Evolutionary conservation across 257 asterid genomes (phyloP).

Genomic region (Paulownia fortunei): DNA sequence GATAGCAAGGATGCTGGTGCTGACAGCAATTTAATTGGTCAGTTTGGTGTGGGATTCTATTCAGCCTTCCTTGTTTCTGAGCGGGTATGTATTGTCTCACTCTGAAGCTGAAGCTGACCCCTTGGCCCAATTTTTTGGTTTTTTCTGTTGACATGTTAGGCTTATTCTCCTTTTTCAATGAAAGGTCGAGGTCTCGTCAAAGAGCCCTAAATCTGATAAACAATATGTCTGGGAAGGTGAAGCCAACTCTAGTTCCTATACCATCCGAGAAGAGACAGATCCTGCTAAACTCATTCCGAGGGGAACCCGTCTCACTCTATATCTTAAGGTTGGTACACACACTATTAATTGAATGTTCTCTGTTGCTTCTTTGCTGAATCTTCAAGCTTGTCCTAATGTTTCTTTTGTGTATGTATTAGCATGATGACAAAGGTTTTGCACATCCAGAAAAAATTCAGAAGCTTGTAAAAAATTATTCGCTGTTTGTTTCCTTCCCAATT

Average conservation of each 20-base stretch:
- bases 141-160: background rate
- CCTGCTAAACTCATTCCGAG: conserved; percentile 85
- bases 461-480: conserved; percentile 93
- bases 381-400: conserved; percentile 20
- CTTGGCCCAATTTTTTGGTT: background rate
- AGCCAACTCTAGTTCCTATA: conserved; percentile 88
- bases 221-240: conserved; percentile 99
- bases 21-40: conserved; percentile 98
- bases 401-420: conserved; percentile 52
- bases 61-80: conserved; percentile 96
- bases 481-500: conserved; percentile 95
- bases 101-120: conserved; percentile 25
- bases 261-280: conserved; percentile 91
- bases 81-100: conserved; percentile 52
- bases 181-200: conserved; percentile 97
- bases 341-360: background rate
- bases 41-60: conserved; percentile 99
- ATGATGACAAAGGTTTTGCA: conserved; percentile 90
- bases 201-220: conserved; percentile 93
- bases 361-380: conserved; percentile 3
- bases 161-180: conserved; percentile 28
- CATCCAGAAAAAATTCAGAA: conserved; percentile 91
- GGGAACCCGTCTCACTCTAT: conserved; percentile 93
- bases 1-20: conserved; percentile 92
- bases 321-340: conserved; percentile 70